Base-by-base conservation (phyloP, 2,329 filamentous ascomycete species). In the Lecanosticta acicola region DNA sequence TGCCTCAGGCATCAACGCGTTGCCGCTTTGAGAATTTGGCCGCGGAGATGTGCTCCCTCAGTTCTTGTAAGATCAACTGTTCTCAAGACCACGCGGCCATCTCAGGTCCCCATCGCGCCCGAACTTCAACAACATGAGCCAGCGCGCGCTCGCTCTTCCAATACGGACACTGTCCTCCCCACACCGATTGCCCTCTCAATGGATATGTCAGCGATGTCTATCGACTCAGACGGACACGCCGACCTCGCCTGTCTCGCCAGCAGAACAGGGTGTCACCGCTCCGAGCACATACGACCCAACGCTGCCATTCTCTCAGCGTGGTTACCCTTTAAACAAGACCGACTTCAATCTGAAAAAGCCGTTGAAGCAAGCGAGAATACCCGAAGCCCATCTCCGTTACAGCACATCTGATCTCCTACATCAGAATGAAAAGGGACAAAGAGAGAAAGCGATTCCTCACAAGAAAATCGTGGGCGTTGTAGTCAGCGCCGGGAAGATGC, bases 401-500 rank as follows among this genome's bases (percentile, higher is more conserved):
- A 56, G 46, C 39, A 51, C 50, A 16, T 44, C 43, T 3, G 41
- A 53, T 1, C 33, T 46, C n/a, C 50, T 63, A 37, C 51, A 52
- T 29, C 42, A 53, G 26, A 46, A 53, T 11, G 61, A 65, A 46
- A 51, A 53, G 38, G 51, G 46, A 39, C 50, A 57, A 45, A 48
- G 59, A 32, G 55, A 55, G 34, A 49, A 55, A 35, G 48, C 50
- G 5, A 36, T 43, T 19, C 45, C 46, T 37, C 58, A 61, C 39
- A 58, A 55, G 47, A 51, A 55, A 45, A 60, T 58, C 62, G 53
- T 61, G 2, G 85, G 84, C 51, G 79, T 91, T 33, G 87, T 91
- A 18, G 79, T 90, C 40, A 87, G 85, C 34, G 81, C 85, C 4
- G 87, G 86, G 16, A 75, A 83, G 48, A 89, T 89, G 83, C 70